A percentile compares a stretch with the other conserved stretches of the same genome.
Evolutionary conservation across 768 basidiomycete genomes (phyloP).

Genomic region (Termitomyces sp.): DNA sequence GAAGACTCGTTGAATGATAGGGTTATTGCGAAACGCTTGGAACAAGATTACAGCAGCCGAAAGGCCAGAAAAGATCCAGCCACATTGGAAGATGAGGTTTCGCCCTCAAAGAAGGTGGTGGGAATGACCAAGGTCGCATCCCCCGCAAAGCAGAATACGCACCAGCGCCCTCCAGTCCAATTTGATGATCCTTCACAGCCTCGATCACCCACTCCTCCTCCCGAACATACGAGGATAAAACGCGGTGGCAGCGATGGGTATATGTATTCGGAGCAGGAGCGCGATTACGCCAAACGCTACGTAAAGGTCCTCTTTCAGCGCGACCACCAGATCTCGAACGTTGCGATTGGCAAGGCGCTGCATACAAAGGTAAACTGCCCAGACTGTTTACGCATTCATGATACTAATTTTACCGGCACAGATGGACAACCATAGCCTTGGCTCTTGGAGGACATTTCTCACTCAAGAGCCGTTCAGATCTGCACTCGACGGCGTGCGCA

Average conservation of each 20-base stretch:
- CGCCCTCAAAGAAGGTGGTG: not conserved
- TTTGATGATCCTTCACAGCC: conserved; percentile 8
- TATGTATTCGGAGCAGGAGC: conserved; percentile 50
- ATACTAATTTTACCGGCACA: conserved; percentile 24
- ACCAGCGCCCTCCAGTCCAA: not conserved
- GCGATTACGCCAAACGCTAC: conserved; percentile 46
- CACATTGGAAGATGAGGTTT: not conserved
- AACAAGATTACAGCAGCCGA: not conserved
- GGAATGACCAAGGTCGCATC: conserved; percentile 1
- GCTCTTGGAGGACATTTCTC: conserved; percentile 52
- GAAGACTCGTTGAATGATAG: conserved; percentile 6
- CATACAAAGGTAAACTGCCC: conserved; percentile 41
- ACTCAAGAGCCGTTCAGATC: conserved; percentile 26
- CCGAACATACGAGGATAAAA: conserved; percentile 28
- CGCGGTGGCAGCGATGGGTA: conserved; percentile 25
- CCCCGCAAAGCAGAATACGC: not conserved
- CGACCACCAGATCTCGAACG: conserved; percentile 44
- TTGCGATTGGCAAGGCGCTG: conserved; percentile 37
- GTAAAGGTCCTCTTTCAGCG: conserved; percentile 43
- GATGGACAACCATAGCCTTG: conserved; percentile 58
- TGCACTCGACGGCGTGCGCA: conserved; percentile 46
- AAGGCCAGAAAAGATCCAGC: not conserved
- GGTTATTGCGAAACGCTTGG: conserved; percentile 12
- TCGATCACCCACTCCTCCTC: conserved; percentile 49
- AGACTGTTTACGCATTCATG: not conserved